Conservation (phyloP, 495 filamentous ascomycete species). For the Penicillium odoratum region DNA sequence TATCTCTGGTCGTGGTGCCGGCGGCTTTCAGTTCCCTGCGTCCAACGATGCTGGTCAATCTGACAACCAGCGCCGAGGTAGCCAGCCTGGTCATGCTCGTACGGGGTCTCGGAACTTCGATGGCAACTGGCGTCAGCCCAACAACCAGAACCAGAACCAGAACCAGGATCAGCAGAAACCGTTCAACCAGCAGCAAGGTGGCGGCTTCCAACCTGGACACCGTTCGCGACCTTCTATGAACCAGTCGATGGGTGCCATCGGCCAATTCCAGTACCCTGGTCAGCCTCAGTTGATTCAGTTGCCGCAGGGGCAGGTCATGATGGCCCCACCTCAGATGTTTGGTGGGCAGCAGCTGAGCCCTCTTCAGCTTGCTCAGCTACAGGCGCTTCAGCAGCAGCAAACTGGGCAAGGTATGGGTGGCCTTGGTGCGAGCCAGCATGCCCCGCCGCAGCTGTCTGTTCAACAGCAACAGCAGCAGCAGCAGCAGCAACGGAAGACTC, state of each 20-base stretch:
- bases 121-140: conserved; percentile 93
- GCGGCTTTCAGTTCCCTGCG: conserved; percentile 70
- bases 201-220: conserved; percentile 87
- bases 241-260: conserved; percentile 82
- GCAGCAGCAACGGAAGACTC: conserved; percentile 94
- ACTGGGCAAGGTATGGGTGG: conserved; percentile 69
- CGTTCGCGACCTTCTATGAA: conserved; percentile 80
- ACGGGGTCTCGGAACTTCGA: conserved; percentile 91
- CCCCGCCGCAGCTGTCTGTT: conserved; percentile 57
- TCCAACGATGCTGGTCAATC: conserved; percentile 50
- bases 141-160: conserved; percentile 55
- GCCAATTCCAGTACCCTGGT: conserved; percentile 85
- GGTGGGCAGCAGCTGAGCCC: conserved; percentile 83
- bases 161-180: conserved; percentile 56
- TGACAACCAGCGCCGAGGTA: conserved; percentile 72
- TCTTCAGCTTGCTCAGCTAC: conserved; percentile 86
- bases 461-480: conserved; percentile 68
- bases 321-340: conserved; percentile 72
- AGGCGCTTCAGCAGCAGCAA: conserved; percentile 84
- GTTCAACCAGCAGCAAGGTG: conserved; percentile 61
- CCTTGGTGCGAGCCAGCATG: conserved; percentile 75
- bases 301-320: conserved; percentile 77
- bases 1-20: conserved; percentile 57
- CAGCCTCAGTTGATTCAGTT: conserved; percentile 90
- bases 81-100: conserved; percentile 68